These are phyloP conservation scores for Vigna angularis DNA, from an alignment of 306 rosid genomes.

Conservation along the genomic window DNA sequence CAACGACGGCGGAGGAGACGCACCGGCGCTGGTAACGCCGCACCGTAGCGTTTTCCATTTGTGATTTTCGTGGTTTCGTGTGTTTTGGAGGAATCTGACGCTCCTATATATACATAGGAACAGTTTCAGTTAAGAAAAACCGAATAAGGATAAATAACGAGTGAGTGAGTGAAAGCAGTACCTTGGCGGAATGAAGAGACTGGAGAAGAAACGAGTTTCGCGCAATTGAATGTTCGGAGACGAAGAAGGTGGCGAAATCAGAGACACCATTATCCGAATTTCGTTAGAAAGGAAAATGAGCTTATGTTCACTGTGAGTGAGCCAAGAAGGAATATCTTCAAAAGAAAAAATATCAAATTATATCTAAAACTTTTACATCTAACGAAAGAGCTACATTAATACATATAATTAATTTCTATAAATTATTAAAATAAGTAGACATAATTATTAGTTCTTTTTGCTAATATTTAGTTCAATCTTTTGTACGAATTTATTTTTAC, in stretches of 20 bases:
- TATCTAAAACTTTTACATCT: too few relatives aligned
- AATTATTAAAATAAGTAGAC: too few relatives aligned
- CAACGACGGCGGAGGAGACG: constrained; percentile 37
- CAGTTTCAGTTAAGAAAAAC: not conserved
- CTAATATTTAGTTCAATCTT: too few relatives aligned
- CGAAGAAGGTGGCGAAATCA: constrained; percentile 38
- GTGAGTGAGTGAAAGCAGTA: not conserved
- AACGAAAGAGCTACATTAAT: too few relatives aligned
- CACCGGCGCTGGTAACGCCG: constrained; percentile 18
- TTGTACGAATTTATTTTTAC: too few relatives aligned
- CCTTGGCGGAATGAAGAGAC: constrained; percentile 42
- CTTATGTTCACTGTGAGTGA: not conserved
- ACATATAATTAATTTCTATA: too few relatives aligned
- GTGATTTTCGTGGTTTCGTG: constrained; percentile 7
- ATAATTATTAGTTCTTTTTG: too few relatives aligned
- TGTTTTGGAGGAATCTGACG: constrained; percentile 3
- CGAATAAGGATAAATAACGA: not conserved
- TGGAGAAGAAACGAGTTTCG: constrained; percentile 40
- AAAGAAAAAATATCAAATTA: too few relatives aligned
- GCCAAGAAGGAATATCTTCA: not conserved
- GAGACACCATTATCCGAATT: constrained; percentile 47
- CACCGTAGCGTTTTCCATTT: constrained; percentile 34
- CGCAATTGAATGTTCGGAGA: constrained; percentile 4
- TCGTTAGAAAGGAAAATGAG: not conserved
- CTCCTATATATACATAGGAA: not conserved